Percentiles rank a stretch among this genome's conserved stretches.
phyloP scores from a whole-genome alignment of 345 rosid species.

The Corchorus capsularis region DNA sequence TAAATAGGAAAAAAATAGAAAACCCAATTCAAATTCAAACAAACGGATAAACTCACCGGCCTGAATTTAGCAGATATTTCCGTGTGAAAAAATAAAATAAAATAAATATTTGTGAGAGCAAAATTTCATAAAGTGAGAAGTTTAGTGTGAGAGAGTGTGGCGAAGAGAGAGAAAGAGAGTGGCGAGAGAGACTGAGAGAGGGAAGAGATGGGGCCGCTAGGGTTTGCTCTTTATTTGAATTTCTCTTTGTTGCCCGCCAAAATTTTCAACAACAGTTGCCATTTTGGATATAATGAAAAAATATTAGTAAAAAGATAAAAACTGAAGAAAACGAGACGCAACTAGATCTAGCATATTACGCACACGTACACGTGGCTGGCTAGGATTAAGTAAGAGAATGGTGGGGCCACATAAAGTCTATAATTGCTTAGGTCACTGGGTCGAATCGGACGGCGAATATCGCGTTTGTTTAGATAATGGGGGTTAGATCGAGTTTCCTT shows the following conservation, averaged over 20 bases:
- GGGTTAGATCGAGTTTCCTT: not conserved
- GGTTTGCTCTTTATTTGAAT: slow-evolving; percentile 21
- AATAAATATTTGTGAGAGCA: not conserved
- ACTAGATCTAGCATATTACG: not conserved
- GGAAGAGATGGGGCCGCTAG: slow-evolving; percentile 17
- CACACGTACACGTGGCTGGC: not conserved
- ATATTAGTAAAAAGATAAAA: not conserved
- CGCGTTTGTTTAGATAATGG: not conserved
- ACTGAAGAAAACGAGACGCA: not conserved
- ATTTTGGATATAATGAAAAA: not conserved
- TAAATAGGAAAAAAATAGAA: no score
- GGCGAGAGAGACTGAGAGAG: not conserved
- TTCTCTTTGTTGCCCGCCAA: slow-evolving; percentile 16
- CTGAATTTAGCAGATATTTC: not conserved
- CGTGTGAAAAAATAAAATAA: not conserved
- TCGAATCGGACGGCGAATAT: slow-evolving; percentile 3
- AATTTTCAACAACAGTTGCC: not conserved
- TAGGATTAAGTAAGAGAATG: not conserved
- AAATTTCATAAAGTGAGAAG: not conserved
- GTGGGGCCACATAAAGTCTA: not conserved
- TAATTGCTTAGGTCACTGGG: not conserved
- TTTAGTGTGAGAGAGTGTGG: not conserved
- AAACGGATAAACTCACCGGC: not conserved
- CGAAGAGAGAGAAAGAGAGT: not conserved
- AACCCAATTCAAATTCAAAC: not conserved